Evolutionary conservation across 2,329 filamentous ascomycete genomes (phyloP).

Genomic region (Aspergillus uvarum): DNA sequence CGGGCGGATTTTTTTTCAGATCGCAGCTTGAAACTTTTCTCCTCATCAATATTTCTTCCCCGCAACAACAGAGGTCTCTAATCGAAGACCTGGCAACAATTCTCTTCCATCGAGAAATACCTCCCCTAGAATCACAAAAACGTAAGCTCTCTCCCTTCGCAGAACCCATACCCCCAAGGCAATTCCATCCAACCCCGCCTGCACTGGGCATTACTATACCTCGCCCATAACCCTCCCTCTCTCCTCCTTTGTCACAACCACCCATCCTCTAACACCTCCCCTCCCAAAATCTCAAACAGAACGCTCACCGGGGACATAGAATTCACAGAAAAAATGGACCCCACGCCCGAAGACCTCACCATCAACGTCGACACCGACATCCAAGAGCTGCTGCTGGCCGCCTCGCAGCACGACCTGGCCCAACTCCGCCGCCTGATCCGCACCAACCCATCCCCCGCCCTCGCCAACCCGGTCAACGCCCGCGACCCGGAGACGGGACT

Average conservation of each 20-base stretch:
- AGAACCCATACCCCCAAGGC: background rate
- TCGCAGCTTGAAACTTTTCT: constrained; percentile 4
- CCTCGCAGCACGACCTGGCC: constrained; percentile 65
- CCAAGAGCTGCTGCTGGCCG: constrained; percentile 65
- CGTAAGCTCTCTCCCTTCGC: background rate
- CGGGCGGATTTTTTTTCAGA: constrained; percentile 31
- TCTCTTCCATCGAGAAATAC: background rate
- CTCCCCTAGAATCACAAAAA: background rate
- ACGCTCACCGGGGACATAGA: background rate
- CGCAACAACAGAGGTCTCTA: background rate
- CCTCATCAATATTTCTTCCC: background rate
- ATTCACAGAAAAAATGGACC: background rate
- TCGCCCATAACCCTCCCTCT: background rate
- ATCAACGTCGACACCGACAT: constrained; percentile 42
- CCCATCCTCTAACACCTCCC: background rate
- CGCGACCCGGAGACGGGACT: constrained; percentile 83
- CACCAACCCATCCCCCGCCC: constrained; percentile 38
- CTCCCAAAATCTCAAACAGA: constrained; percentile 3
- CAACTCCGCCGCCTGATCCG: constrained; percentile 69
- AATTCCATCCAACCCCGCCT: no score
- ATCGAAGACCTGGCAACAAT: background rate
- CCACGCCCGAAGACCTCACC: constrained; percentile 14
- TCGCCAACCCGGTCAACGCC: constrained; percentile 63
- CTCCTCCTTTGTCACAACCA: background rate
- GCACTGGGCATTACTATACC: background rate